Percentiles rank a stretch among this genome's conserved stretches.
These are phyloP conservation scores for Pascua sp. DNA, from an alignment of 1,284 basidiomycete species.

Conservation along the genomic window DNA sequence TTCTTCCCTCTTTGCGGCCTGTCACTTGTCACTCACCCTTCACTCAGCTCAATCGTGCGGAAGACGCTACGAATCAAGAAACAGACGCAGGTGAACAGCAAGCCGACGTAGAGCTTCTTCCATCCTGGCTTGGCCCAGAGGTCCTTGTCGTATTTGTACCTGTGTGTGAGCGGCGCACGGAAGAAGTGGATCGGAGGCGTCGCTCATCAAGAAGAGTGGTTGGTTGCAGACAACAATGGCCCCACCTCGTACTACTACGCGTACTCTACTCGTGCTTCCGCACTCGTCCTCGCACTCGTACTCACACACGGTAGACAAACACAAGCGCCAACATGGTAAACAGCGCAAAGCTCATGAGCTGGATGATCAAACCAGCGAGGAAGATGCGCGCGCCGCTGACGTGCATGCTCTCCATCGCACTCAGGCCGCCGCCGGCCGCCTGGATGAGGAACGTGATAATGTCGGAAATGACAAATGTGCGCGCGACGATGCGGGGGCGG, in stretches of 20 bases:
- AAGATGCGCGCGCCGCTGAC: slow-evolving; percentile 54
- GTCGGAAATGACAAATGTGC: slow-evolving; percentile 52
- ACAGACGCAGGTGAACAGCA: slow-evolving; percentile 57
- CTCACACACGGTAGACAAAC: slow-evolving; percentile 59
- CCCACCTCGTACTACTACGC: too few relatives aligned
- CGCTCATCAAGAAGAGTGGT: background rate
- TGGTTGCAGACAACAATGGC: too few relatives aligned
- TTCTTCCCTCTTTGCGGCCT: too few relatives aligned
- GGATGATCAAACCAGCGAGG: slow-evolving; percentile 60
- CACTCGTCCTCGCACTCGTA: too few relatives aligned
- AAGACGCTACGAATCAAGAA: slow-evolving; percentile 59
- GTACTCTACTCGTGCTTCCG: too few relatives aligned
- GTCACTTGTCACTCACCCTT: slow-evolving; percentile 50
- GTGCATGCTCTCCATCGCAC: slow-evolving; percentile 31
- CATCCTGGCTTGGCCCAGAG: slow-evolving; percentile 51
- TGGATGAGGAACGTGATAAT: slow-evolving; percentile 64
- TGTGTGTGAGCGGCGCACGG: too few relatives aligned
- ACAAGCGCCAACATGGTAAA: slow-evolving; percentile 59
- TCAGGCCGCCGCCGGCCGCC: slow-evolving; percentile 49
- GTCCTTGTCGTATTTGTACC: background rate
- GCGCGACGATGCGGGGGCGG: slow-evolving; percentile 25
- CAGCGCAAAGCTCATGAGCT: slow-evolving; percentile 60
- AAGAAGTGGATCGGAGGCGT: background rate
- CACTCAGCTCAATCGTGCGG: slow-evolving; percentile 62
- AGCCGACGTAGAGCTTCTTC: slow-evolving; percentile 57